Evolutionary conservation across 805 yeast species (phyloP).

Genomic region (Wickerhamomyces alni): DNA sequence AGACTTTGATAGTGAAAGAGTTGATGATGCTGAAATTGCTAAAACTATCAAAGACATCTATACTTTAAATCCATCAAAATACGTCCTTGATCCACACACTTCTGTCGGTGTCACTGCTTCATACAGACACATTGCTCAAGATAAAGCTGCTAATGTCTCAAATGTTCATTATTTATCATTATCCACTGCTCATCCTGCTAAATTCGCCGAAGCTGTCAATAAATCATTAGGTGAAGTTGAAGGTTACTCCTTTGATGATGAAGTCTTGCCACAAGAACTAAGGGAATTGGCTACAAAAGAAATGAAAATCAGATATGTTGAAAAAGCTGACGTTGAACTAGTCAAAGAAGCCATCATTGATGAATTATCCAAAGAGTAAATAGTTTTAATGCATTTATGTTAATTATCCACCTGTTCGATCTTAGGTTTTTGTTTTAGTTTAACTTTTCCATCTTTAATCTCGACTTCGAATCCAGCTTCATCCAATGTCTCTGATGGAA

Average conservation of each 20-base stretch:
- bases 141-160: conserved; percentile 31
- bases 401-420: neutral
- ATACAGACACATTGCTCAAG: conserved; percentile 49
- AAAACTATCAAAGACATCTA: conserved; percentile 71
- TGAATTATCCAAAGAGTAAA: conserved; percentile 48
- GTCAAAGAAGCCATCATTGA: conserved; percentile 73
- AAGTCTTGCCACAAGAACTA: conserved; percentile 87
- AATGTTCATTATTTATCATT: conserved; percentile 59
- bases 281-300: conserved; percentile 63
- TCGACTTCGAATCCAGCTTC: conserved; percentile 77
- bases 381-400: neutral
- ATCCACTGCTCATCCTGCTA: conserved; percentile 98
- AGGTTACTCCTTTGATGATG: conserved; percentile 79
- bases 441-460: conserved; percentile 64
- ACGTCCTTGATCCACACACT: conserved; percentile 93
- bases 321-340: conserved; percentile 64
- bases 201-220: conserved; percentile 94
- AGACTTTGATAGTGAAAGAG: conserved; percentile 75
- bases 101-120: conserved; percentile 90
- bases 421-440: conserved; percentile 33
- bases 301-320: conserved; percentile 68
- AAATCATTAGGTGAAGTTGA: conserved; percentile 58
- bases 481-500: conserved; percentile 50
- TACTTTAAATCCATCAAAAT: conserved; percentile 48
- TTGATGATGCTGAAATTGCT: conserved; percentile 73